A percentile compares a stretch with the other conserved stretches of the same genome.
Evolutionary conservation across 768 basidiomycete genomes (phyloP).

Genomic region (Austroboletus eburneus): DNA sequence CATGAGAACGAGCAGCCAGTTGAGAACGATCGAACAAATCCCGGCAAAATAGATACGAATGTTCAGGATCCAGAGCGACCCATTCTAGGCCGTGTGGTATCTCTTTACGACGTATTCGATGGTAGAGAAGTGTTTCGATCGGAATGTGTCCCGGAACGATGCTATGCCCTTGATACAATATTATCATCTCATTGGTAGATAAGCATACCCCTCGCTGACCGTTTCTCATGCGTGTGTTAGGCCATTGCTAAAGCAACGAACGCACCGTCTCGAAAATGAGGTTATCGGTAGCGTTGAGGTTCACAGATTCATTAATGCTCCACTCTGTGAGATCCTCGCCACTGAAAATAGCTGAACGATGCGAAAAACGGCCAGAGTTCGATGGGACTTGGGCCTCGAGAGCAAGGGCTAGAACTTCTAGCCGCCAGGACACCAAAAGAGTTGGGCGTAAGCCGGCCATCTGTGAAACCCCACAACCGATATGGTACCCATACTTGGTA

Average conservation of each 20-base stretch:
- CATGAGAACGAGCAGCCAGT: slow-evolving; percentile 14
- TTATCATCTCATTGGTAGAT: too few relatives aligned
- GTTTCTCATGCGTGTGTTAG: slow-evolving; percentile 44
- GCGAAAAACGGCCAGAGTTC: too few relatives aligned
- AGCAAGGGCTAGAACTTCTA: not conserved
- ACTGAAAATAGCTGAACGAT: too few relatives aligned
- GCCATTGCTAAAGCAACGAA: slow-evolving; percentile 39
- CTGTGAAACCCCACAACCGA: too few relatives aligned
- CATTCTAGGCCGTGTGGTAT: slow-evolving; percentile 31
- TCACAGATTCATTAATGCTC: slow-evolving; percentile 20
- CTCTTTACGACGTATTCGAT: slow-evolving; percentile 12
- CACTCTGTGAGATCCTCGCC: slow-evolving; percentile 7
- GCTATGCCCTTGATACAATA: slow-evolving; percentile 23
- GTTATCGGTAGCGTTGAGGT: slow-evolving; percentile 23
- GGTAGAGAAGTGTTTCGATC: slow-evolving; percentile 35
- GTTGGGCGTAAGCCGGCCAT: too few relatives aligned
- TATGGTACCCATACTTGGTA: too few relatives aligned
- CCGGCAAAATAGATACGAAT: slow-evolving; percentile 38
- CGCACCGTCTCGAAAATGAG: slow-evolving; percentile 23
- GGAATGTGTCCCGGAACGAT: slow-evolving; percentile 32
- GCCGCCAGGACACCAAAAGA: too few relatives aligned
- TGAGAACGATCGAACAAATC: not conserved
- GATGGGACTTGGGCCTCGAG: slow-evolving; percentile 9
- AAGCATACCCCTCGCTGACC: slow-evolving; percentile 23
- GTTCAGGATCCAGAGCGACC: slow-evolving; percentile 34